phyloP scores from a whole-genome alignment of 225 moss, liverwort and hornwort species.

The Sphagnum tenellum region DNA sequence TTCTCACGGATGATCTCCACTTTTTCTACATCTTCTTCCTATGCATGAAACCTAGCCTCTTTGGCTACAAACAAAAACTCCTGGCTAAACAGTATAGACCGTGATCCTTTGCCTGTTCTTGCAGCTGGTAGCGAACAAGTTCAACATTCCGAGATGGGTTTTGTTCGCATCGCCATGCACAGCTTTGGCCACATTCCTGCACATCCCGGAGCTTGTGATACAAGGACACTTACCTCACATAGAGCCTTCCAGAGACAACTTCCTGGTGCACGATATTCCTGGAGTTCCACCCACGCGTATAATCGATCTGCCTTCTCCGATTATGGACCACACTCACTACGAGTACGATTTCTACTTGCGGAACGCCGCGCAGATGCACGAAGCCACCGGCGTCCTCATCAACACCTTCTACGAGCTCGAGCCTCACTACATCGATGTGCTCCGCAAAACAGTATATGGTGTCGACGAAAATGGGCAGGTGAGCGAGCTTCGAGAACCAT shows the following conservation, averaged over 20 bases:
- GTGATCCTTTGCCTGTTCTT: neutral
- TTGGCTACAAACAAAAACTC: too few relatives aligned
- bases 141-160: slow-evolving; percentile 34
- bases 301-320: slow-evolving; percentile 34
- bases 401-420: slow-evolving; percentile 43
- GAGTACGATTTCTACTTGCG: slow-evolving; percentile 6
- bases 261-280: slow-evolving; percentile 32
- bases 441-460: slow-evolving; percentile 24
- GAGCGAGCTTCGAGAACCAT: too few relatives aligned
- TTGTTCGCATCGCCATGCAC: slow-evolving; percentile 27
- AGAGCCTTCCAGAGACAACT: slow-evolving; percentile 13
- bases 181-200: slow-evolving; percentile 18
- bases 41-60: too few relatives aligned
- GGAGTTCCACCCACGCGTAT: slow-evolving; percentile 37
- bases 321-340: slow-evolving; percentile 13
- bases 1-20: too few relatives aligned
- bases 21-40: too few relatives aligned
- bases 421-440: slow-evolving; percentile 11
- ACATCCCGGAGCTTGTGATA: slow-evolving; percentile 28
- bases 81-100: too few relatives aligned
- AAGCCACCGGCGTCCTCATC: slow-evolving; percentile 30
- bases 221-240: slow-evolving; percentile 24
- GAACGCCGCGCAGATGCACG: slow-evolving; percentile 28
- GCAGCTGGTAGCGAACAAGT: slow-evolving; percentile 38
- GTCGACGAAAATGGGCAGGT: slow-evolving; percentile 11